Evolutionary conservation across 2,329 filamentous ascomycete species (phyloP).

Genomic region (Aspergillus glaucus): DNA sequence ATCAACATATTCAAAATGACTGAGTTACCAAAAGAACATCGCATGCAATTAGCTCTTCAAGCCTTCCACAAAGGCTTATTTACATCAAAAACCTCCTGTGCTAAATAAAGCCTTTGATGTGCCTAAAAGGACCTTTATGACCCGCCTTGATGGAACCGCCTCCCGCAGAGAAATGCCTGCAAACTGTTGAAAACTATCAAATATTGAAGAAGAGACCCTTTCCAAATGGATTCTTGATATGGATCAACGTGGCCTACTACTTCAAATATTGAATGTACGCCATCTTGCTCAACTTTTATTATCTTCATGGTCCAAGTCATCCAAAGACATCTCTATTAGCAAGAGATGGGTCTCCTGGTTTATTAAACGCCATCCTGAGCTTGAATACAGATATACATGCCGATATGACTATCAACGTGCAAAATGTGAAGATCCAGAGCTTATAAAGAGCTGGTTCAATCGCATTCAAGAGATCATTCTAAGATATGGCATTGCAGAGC

Average conservation of each 20-base stretch:
- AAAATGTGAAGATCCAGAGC: background rate
- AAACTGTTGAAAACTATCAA: slow-evolving; percentile 1
- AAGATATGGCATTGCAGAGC: background rate
- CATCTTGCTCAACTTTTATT: background rate
- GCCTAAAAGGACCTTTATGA: background rate
- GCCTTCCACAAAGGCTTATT: background rate
- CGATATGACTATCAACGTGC: background rate
- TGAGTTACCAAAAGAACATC: background rate
- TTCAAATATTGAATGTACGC: background rate
- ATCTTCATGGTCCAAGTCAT: background rate
- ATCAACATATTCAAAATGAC: background rate
- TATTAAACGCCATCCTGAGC: background rate
- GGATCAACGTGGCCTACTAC: background rate
- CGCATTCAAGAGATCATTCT: background rate
- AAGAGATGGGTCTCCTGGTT: background rate
- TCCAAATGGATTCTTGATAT: background rate
- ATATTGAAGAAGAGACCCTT: background rate
- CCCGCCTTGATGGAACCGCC: background rate
- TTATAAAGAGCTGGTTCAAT: background rate
- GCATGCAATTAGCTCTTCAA: background rate
- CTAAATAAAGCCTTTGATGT: slow-evolving; percentile 1
- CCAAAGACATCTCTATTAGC: background rate
- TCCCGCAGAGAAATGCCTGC: background rate
- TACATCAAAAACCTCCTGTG: background rate
- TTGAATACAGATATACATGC: background rate